phyloP scores from a whole-genome alignment of 148 eudicot genomes.

The Limonium bicolor region DNA sequence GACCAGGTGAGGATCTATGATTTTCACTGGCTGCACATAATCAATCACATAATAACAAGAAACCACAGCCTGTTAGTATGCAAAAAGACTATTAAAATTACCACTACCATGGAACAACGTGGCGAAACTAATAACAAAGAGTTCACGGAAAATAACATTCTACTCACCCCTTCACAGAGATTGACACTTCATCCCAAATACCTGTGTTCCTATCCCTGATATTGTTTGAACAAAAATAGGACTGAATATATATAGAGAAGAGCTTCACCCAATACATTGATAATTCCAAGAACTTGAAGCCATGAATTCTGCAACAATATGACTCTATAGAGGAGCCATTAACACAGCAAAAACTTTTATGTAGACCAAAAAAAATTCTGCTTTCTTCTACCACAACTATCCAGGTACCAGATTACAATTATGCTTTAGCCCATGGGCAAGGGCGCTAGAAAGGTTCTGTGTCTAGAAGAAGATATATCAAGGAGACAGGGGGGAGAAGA shows the following conservation, averaged over 20 bases:
- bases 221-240: conserved; percentile 2
- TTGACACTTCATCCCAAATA: conserved; percentile 97
- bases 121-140: not conserved
- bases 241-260: not conserved
- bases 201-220: conserved; percentile 99
- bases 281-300: not conserved
- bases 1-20: conserved; percentile 94
- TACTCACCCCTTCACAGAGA: conserved; percentile 77
- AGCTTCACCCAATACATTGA: not conserved
- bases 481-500: not conserved
- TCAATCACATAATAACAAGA: not conserved
- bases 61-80: not conserved
- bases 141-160: conserved; percentile 1
- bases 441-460: too few species aligned
- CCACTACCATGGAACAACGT: not conserved
- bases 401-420: too few species aligned
- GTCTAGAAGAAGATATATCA: too few species aligned
- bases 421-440: too few species aligned
- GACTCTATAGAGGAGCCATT: too few species aligned
- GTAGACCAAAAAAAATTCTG: too few species aligned
- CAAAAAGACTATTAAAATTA: not conserved
- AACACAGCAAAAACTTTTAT: too few species aligned
- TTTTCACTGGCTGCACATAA: conserved; percentile 72
- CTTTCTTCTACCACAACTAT: too few species aligned
- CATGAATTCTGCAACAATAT: too few species aligned